A percentile compares a stretch with the other conserved stretches of the same genome.
phyloP scores from a whole-genome alignment of 192 early-diverging fungal species.

The Entophlyctis luteolus region DNA sequence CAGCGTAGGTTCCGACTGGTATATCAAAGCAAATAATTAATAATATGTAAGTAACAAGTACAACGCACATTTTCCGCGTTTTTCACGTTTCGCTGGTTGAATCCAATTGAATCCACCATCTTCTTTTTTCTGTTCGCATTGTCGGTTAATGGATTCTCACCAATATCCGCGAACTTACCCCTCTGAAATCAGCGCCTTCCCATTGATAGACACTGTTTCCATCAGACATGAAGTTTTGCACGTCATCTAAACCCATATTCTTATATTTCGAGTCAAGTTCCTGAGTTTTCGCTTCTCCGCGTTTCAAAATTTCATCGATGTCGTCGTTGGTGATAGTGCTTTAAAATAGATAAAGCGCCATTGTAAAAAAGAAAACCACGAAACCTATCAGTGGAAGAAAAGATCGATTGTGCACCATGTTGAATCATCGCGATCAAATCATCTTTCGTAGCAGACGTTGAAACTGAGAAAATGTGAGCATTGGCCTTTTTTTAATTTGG shows the following conservation, averaged over 20 bases:
- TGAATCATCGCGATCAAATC: constrained; percentile 96
- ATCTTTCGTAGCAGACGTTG: constrained; percentile 62
- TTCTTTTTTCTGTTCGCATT: constrained; percentile 41
- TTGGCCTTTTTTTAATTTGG: no score
- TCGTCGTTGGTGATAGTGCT: constrained; percentile 72
- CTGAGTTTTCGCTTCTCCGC: constrained; percentile 81
- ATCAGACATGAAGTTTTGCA: constrained; percentile 78
- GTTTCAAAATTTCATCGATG: constrained; percentile 77
- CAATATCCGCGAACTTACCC: constrained; percentile 1
- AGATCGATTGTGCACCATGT: constrained; percentile 86
- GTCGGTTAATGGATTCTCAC: neutral
- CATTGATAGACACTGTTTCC: constrained; percentile 80
- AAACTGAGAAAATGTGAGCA: neutral
- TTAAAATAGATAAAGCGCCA: neutral
- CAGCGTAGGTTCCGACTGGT: constrained; percentile 68
- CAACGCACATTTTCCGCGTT: constrained; percentile 53
- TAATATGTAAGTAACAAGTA: neutral
- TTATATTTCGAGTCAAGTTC: constrained; percentile 88
- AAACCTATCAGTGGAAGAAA: constrained; percentile 62
- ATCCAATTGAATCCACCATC: constrained; percentile 77
- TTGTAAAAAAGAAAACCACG: no score
- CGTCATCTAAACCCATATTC: constrained; percentile 85
- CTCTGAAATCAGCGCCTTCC: constrained; percentile 93
- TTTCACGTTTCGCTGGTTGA: constrained; percentile 89
- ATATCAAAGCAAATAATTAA: neutral